Evolutionary conservation across 2,329 filamentous ascomycete species (phyloP), one percentile per base, ranked within the genome.

Genomic region (Neofusicoccum umdonicola): DNA sequence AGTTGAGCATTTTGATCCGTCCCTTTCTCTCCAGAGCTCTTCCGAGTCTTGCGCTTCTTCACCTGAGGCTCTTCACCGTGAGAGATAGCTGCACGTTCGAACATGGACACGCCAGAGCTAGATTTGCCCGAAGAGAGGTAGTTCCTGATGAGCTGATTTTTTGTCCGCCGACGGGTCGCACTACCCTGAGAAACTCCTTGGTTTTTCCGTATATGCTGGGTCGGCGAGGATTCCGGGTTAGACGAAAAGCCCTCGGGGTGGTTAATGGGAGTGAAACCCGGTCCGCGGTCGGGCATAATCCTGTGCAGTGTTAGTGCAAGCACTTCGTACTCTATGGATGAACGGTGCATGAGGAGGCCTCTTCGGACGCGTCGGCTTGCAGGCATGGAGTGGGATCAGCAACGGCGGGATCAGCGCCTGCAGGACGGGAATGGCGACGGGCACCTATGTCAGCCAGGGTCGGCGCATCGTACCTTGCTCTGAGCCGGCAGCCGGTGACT

Each of bases 181-280:
- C 15, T 31, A 31, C 27, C 27, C 6, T 31, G 27, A 7, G 13
- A 8, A 27, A 15, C 6, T 17, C 5, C 15, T 22, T 13, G 56
- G 7, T 13, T 19, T 15, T 13, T 41, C 11, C 13, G 41, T 44
- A 2, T 22, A 19, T 11, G 22, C 39, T 47, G 41, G 17, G 9
- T 39, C 11, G 56, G 11, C n/a, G 12, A 15, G 13, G 6, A n/a
- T 17, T 44, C 11, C 19, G 22, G n/a, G 12, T 45, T 9, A 34
- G 51, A 39, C 35, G 51, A 35, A 27, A 31, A 48, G 13, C 17
- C 37, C 11, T 56, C 34, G 35, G 15, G 9, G 9, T 17, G 17
- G 35, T 64, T 64, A 44, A 64, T 58, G 13, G 62, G 51, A 19
- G 51, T 64, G 42, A 64, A 64, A 8, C 34, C 31, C n/a, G 12